phyloP scores from a whole-genome alignment of 1,139 yeast species.

The Magnusiomyces tetraspermus region DNA sequence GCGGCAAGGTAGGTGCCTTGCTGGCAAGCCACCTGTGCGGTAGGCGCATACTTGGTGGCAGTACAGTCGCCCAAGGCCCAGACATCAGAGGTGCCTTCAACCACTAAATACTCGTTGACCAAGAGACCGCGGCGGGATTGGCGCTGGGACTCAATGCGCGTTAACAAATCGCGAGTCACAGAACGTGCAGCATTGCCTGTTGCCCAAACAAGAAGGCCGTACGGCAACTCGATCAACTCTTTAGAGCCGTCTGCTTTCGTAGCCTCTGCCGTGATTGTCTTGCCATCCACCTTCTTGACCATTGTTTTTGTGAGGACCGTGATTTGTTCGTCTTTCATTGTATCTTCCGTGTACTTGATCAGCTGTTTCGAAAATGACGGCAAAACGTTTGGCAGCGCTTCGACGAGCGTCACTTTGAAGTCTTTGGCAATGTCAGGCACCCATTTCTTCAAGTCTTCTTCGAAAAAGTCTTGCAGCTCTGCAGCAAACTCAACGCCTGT shows the following conservation, averaged over 20 bases:
- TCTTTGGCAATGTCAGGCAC: conserved; percentile 79
- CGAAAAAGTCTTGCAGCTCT: conserved; percentile 87
- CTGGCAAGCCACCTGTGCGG: conserved; percentile 96
- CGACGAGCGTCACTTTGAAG: conserved; percentile 73
- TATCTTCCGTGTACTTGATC: conserved; percentile 74
- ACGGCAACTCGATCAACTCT: conserved; percentile 59
- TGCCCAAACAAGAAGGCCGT: conserved; percentile 93
- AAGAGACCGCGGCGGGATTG: conserved; percentile 83
- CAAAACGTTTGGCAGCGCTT: conserved; percentile 85
- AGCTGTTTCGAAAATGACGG: conserved; percentile 79
- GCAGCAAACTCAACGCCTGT: conserved; percentile 97
- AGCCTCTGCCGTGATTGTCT: conserved; percentile 58
- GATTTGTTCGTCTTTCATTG: conserved; percentile 71
- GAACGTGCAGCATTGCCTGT: conserved; percentile 92
- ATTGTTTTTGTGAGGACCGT: conserved; percentile 71
- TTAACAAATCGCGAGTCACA: conserved; percentile 57
- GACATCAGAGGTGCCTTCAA: conserved; percentile 75
- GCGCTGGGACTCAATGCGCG: conserved; percentile 69
- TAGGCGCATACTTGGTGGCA: conserved; percentile 80
- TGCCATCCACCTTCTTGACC: conserved; percentile 74
- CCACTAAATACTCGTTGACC: conserved; percentile 72
- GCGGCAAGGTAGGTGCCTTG: conserved; percentile 78
- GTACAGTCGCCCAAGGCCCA: conserved; percentile 95
- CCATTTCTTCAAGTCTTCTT: conserved; percentile 82
- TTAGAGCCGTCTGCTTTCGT: conserved; percentile 58